Percentiles rank a stretch among this genome's conserved stretches.
These are phyloP conservation scores for Silene latifolia DNA, from an alignment of 148 eudicot genomes.

Conservation along the genomic window DNA sequence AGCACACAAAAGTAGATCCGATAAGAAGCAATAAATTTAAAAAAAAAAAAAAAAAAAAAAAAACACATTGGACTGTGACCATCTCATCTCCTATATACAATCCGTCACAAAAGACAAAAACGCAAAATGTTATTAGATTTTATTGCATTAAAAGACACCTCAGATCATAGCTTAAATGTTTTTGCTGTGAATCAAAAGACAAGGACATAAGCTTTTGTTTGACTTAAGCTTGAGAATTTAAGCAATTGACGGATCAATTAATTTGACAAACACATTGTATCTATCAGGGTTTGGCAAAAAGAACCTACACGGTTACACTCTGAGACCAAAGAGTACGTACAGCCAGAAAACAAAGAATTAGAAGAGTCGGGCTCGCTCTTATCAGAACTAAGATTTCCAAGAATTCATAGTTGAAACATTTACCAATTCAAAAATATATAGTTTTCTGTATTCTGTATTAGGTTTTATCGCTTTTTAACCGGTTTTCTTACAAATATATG, in stretches of 20 bases:
- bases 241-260: neutral
- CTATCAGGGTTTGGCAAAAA: neutral
- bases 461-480: neutral
- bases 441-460: neutral
- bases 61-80: neutral
- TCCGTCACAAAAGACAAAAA: neutral
- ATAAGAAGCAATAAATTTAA: neutral
- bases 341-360: neutral
- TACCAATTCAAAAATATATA: neutral
- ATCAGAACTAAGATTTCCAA: neutral
- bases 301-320: neutral
- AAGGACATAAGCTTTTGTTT: neutral
- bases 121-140: neutral
- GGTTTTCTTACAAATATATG: neutral
- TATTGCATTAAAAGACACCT: neutral
- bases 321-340: neutral
- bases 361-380: neutral
- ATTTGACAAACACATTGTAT: neutral
- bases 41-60: no score
- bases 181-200: neutral
- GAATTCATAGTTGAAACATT: neutral
- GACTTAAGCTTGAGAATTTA: no score
- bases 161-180: neutral
- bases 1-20: conserved; percentile 8
- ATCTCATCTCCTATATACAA: neutral